Percentiles rank a stretch among this genome's conserved stretches.
phyloP scores from a whole-genome alignment of 2,329 filamentous ascomycete genomes.

The Hypoxylon rubiginosum region DNA sequence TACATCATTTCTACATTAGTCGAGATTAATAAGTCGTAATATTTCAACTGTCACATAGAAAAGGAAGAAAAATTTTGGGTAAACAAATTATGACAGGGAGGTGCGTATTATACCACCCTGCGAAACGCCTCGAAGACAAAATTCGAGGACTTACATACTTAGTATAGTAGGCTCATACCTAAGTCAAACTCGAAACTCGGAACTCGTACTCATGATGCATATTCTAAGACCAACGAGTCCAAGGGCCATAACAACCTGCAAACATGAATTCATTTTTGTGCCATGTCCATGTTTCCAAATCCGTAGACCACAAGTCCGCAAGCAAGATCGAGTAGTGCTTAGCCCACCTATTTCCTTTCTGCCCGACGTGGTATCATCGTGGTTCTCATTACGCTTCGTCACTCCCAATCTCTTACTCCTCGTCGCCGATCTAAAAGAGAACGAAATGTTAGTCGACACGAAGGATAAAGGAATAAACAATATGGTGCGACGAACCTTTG shows the following conservation, averaged over 20 bases:
- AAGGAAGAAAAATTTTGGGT: slow-evolving; percentile 2
- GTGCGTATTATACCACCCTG: slow-evolving; percentile 16
- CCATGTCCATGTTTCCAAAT: not conserved
- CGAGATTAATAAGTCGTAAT: not conserved
- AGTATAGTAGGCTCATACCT: too few species aligned
- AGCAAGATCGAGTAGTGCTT: slow-evolving; percentile 19
- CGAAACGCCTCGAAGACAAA: slow-evolving; percentile 21
- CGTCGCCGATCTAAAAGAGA: slow-evolving; percentile 76
- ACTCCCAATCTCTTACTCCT: slow-evolving; percentile 62
- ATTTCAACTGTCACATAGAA: slow-evolving; percentile 1
- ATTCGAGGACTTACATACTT: too few species aligned
- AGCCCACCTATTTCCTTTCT: slow-evolving; percentile 19
- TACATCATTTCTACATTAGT: too few species aligned
- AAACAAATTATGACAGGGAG: slow-evolving; percentile 12
- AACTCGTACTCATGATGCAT: not conserved
- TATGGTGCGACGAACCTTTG: slow-evolving; percentile 77
- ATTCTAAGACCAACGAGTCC: slow-evolving; percentile 15
- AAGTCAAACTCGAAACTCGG: slow-evolving; percentile 3
- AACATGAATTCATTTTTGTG: slow-evolving; percentile 29
- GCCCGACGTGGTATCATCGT: slow-evolving; percentile 39
- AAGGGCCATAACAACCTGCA: slow-evolving; percentile 18
- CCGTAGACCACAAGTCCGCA: slow-evolving; percentile 1
- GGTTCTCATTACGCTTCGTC: slow-evolving; percentile 38
- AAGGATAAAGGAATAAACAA: not conserved
- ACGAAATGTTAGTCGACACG: slow-evolving; percentile 52